Evolutionary conservation across 345 rosid genomes (phyloP).

Genomic region (Eutrema yunnanense): DNA sequence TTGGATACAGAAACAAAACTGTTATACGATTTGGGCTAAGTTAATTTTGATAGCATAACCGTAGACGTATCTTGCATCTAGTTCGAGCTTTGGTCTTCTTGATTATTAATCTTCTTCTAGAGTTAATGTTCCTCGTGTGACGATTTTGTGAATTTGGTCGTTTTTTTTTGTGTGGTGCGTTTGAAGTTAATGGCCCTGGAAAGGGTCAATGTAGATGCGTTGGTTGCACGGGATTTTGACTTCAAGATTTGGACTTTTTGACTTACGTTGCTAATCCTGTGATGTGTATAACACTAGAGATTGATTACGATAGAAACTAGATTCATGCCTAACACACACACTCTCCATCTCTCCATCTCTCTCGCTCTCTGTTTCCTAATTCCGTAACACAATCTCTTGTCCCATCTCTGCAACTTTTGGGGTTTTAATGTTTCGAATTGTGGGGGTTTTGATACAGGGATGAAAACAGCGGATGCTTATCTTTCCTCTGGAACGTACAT

Average conservation of each 20-base stretch:
- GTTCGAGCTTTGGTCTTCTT: not conserved
- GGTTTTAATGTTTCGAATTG: not conserved
- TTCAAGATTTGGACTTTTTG: not conserved
- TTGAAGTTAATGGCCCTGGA: conserved; percentile 8
- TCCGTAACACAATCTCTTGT: not conserved
- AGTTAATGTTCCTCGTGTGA: not conserved
- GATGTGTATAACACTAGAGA: not conserved
- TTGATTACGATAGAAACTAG: not conserved
- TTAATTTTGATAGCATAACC: not conserved
- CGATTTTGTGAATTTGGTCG: not conserved
- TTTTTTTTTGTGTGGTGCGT: not conserved
- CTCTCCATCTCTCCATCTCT: not conserved
- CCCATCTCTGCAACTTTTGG: not conserved
- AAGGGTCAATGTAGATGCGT: conserved; percentile 10
- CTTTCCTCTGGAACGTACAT: conserved; percentile 36
- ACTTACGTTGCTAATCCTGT: not conserved
- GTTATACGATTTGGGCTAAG: not conserved
- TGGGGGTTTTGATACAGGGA: conserved; percentile 32
- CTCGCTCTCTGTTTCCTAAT: not conserved
- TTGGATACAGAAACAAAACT: not conserved
- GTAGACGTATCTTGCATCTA: not conserved
- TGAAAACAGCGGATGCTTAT: conserved; percentile 46
- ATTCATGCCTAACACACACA: not conserved
- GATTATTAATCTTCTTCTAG: not conserved
- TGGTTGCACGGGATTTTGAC: conserved; percentile 6